phyloP scores from a whole-genome alignment of 129 eudicot genomes.

The Flaveria sonorensis region DNA sequence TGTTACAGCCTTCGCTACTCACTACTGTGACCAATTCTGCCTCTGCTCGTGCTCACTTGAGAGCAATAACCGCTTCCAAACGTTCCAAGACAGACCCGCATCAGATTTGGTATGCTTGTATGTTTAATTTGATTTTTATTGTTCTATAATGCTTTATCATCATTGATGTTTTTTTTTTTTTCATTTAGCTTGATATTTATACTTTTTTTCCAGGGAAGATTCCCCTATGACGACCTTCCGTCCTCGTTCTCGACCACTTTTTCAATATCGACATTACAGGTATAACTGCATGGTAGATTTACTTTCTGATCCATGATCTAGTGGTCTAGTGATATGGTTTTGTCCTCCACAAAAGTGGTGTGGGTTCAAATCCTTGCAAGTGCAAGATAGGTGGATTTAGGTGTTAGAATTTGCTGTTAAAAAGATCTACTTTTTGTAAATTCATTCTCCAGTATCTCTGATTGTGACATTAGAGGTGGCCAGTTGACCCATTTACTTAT shows the following conservation, averaged over 20 bases:
- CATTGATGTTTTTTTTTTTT: conserved; percentile 17
- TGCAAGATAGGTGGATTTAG: too few species aligned
- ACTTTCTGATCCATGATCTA: neutral
- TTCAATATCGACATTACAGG: conserved; percentile 99
- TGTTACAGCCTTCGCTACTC: conserved; percentile 86
- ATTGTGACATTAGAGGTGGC: neutral
- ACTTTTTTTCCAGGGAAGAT: conserved; percentile 80
- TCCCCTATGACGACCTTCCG: conserved; percentile 79
- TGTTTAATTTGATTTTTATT: neutral
- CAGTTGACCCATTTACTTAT: neutral
- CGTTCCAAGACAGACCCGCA: conserved; percentile 78
- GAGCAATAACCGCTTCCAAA: conserved; percentile 90
- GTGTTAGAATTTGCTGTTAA: too few species aligned
- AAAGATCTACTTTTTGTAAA: neutral
- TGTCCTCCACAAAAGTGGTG: too few species aligned
- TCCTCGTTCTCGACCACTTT: conserved; percentile 87
- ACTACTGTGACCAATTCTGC: conserved; percentile 79
- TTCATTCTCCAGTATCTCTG: neutral
- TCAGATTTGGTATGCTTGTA: conserved; percentile 64
- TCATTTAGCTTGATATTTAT: conserved; percentile 11
- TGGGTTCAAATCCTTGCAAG: too few species aligned
- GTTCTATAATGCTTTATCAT: conserved; percentile 3
- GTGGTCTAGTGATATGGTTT: too few species aligned
- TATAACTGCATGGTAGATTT: conserved; percentile 27
- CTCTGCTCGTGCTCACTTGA: conserved; percentile 90